phyloP scores from a whole-genome alignment of 306 rosid genomes.

The Sphenostylis stenocarpa region DNA sequence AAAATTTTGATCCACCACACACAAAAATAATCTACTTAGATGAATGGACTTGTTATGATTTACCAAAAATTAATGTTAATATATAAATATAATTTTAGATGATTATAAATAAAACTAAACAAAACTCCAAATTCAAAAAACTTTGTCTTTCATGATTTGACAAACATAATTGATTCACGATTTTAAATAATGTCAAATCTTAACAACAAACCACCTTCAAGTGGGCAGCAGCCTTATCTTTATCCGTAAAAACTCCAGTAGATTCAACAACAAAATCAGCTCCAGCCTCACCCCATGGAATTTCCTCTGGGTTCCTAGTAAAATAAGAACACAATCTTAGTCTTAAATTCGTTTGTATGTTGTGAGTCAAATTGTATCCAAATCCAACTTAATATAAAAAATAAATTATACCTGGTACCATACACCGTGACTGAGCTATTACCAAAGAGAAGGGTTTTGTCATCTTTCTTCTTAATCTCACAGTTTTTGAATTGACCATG shows the following conservation, averaged over 20 bases:
- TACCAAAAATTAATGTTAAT: too few species aligned
- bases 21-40: too few species aligned
- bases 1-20: too few species aligned
- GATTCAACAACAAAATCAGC: slow-evolving; percentile 66
- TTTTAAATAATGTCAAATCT: too few species aligned
- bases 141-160: too few species aligned
- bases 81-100: too few species aligned
- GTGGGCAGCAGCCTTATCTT: slow-evolving; percentile 80
- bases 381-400: not conserved
- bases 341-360: not conserved
- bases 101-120: too few species aligned
- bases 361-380: not conserved
- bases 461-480: slow-evolving; percentile 45
- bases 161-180: too few species aligned
- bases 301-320: slow-evolving; percentile 49
- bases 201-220: slow-evolving; percentile 52
- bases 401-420: slow-evolving; percentile 37
- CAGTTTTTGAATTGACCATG: slow-evolving; percentile 47
- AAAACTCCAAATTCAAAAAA: too few species aligned
- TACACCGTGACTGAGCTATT: slow-evolving; percentile 39
- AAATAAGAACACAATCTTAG: not conserved
- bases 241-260: slow-evolving; percentile 85
- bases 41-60: too few species aligned
- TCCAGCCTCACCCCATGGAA: slow-evolving; percentile 58
- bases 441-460: slow-evolving; percentile 54